Base-by-base conservation (phyloP, 2,329 filamentous ascomycete species). In the Aspergillus sp. region DNA sequence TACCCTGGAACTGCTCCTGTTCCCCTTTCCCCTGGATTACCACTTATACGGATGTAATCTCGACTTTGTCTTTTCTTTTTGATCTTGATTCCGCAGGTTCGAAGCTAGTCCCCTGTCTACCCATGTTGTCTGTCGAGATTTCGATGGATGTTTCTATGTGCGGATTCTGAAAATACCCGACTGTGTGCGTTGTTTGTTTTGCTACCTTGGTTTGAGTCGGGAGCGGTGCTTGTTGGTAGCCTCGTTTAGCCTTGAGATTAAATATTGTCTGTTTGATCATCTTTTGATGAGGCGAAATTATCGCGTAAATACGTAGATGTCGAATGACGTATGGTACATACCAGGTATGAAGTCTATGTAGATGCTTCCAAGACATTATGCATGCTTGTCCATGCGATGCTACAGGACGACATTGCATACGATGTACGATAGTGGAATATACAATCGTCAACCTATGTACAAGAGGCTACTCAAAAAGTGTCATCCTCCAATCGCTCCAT, bases 401-500 rank as follows among this genome's bases (percentile, higher is more conserved):
- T 29, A 29, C 25, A 10, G 25, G 25, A 29, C 11, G n/a, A n/a
- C n/a, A n/a, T n/a, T n/a, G n/a, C n/a, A n/a, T n/a, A n/a, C n/a
- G 25, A 29, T 29, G 25, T 29, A 6, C 3, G 25, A 29, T 10
- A 10, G 4, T 11, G 25, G 7, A 29, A 29, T 21, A 9, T 38
- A 20, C 17, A 23, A 17, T 42, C 34, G 34, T 25, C 32, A 32
- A 6, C 34, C 34, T 14, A 16, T 42, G 40, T 23, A 31, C 21
- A 49, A 19, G 29, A 21, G 19, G 7, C 21, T 34, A 36, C 19
- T 13, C 19, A 25, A 53, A 79, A 78, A 0, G 72, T 78, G 52
- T 78, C 76, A 56, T 79, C 76, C 46, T 78, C 76, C 29, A 76
- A 55, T 23, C 64, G 60, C 48, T 68, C 66, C 14, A 68, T 65